Percentiles rank a stretch among this genome's conserved stretches.
Conservation (phyloP, 2,329 filamentous ascomycete genomes). For the Curvularia spicifera region DNA sequence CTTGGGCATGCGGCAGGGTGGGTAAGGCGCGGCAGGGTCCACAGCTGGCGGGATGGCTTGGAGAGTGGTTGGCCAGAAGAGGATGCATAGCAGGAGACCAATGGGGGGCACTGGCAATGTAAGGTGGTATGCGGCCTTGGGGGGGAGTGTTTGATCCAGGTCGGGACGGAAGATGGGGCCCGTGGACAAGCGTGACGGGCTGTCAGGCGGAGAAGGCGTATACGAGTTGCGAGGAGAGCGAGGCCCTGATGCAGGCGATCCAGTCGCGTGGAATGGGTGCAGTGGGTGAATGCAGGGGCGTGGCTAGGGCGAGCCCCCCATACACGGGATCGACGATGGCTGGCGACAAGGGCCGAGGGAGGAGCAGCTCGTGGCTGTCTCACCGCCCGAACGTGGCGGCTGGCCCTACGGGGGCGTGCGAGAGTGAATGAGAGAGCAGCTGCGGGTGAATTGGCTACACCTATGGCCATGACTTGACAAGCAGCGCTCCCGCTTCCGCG, state of each 20-base stretch:
- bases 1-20: constrained; percentile 29
- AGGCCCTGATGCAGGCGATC: not conserved
- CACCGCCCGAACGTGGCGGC: constrained; percentile 5
- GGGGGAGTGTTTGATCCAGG: not conserved
- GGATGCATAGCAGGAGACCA: constrained; percentile 19
- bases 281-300: constrained; percentile 8
- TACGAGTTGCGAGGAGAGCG: not conserved
- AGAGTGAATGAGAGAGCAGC: not conserved
- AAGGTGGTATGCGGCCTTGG: not conserved
- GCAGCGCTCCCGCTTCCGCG: constrained; percentile 10
- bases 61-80: constrained; percentile 11
- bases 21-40: constrained; percentile 25
- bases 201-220: constrained; percentile 1
- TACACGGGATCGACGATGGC: constrained; percentile 18
- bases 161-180: not conserved
- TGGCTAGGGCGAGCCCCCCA: constrained; percentile 6
- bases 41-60: constrained; percentile 19
- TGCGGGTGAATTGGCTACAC: not conserved
- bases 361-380: constrained; percentile 2
- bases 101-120: constrained; percentile 17
- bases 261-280: constrained; percentile 3
- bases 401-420: not conserved
- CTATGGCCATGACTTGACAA: not conserved
- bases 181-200: not conserved
- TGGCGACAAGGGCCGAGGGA: constrained; percentile 1